These are phyloP conservation scores for Huntiella moniliformis DNA, from an alignment of 2,329 filamentous ascomycete genomes.

Conservation along the genomic window DNA sequence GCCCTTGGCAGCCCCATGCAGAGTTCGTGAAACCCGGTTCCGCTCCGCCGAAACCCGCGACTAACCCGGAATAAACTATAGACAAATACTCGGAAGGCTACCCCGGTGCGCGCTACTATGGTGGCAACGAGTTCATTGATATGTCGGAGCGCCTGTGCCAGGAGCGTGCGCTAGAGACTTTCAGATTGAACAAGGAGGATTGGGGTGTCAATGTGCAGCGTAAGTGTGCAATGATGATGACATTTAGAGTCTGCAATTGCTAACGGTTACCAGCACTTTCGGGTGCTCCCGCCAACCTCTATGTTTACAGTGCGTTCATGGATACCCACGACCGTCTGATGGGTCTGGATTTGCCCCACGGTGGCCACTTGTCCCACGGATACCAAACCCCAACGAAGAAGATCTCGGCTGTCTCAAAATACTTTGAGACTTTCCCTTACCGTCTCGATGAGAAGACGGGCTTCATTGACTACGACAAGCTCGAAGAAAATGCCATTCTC, in stretches of 20 bases:
- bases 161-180: slow-evolving; percentile 71
- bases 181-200: slow-evolving; percentile 62
- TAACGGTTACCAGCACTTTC: slow-evolving; percentile 43
- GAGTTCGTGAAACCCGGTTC: slow-evolving; percentile 34
- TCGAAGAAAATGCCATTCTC: slow-evolving; percentile 75
- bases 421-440: slow-evolving; percentile 98
- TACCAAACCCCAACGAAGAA: slow-evolving; percentile 66
- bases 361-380: slow-evolving; percentile 87
- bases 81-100: slow-evolving; percentile 99
- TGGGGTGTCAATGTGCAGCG: slow-evolving; percentile 96
- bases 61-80: slow-evolving; percentile 19
- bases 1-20: slow-evolving; percentile 89
- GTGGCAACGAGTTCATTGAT: slow-evolving; percentile 92
- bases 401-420: slow-evolving; percentile 94
- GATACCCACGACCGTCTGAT: slow-evolving; percentile 89
- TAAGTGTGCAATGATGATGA: slow-evolving; percentile 23
- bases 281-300: slow-evolving; percentile 60
- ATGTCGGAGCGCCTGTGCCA: slow-evolving; percentile 79
- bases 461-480: slow-evolving; percentile 88
- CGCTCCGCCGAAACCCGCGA: neutral
- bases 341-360: slow-evolving; percentile 88
- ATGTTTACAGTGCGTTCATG: slow-evolving; percentile 96
- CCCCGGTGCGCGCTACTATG: slow-evolving; percentile 88
- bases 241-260: neutral
- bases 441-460: slow-evolving; percentile 75